Evolutionary conservation across 768 basidiomycete species (phyloP).

Genomic region (Stropharia rugosoannulata): DNA sequence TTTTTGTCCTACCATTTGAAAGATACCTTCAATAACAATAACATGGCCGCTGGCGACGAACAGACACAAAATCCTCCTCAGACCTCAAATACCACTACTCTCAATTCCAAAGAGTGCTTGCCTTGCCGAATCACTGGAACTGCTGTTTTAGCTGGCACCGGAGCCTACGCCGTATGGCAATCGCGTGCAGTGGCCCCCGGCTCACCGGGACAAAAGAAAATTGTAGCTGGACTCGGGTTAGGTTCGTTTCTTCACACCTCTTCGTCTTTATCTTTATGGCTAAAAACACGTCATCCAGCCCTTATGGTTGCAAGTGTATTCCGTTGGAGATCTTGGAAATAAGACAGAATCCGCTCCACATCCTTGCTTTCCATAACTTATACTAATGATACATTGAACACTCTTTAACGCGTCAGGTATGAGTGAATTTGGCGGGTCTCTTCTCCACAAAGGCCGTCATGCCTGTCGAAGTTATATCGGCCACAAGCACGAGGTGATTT

Average conservation of each 20-base stretch:
- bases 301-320: constrained; percentile 37
- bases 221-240: constrained; percentile 62
- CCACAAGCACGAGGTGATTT: constrained; percentile 4
- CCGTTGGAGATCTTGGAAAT: constrained; percentile 32
- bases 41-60: too few relatives aligned
- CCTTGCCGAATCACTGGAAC: constrained; percentile 71
- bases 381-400: neutral
- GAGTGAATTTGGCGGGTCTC: constrained; percentile 80
- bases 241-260: constrained; percentile 37
- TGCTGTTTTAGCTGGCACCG: constrained; percentile 58
- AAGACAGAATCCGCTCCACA: neutral
- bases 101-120: constrained; percentile 45
- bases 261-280: neutral
- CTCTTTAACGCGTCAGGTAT: constrained; percentile 34
- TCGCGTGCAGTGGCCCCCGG: constrained; percentile 65
- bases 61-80: neutral
- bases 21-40: too few relatives aligned
- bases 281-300: constrained; percentile 16
- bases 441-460: constrained; percentile 96
- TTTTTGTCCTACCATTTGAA: too few relatives aligned
- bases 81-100: neutral
- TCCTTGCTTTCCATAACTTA: neutral
- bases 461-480: constrained; percentile 44
- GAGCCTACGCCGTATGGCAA: constrained; percentile 66
- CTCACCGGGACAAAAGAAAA: constrained; percentile 54